Evolutionary conservation across 805 yeast genomes (phyloP).

Genomic region (Ogataea philodendri): DNA sequence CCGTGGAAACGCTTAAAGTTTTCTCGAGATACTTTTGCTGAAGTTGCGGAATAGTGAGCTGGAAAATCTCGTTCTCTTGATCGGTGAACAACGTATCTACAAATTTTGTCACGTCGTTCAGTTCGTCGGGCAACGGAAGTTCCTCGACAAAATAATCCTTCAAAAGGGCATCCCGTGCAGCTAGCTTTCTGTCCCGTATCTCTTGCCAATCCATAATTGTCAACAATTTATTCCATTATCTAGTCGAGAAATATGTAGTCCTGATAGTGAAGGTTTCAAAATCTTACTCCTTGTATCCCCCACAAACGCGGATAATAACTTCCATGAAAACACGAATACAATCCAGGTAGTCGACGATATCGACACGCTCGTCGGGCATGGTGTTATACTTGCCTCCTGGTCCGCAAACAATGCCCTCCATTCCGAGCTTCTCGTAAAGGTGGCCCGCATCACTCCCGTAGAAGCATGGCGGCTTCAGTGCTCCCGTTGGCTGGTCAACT

Average conservation of each 20-base stretch:
- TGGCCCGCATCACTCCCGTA: conserved; percentile 30
- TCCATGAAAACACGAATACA: conserved; percentile 26
- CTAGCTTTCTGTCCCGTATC: conserved; percentile 7
- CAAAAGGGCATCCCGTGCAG: conserved; percentile 3
- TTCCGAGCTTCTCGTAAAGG: conserved; percentile 23
- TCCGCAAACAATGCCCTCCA: conserved; percentile 29
- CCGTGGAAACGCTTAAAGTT: conserved; percentile 42
- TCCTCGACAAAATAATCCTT: conserved; percentile 1
- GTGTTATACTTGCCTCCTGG: conserved; percentile 30
- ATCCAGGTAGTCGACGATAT: conserved; percentile 25
- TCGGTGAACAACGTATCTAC: conserved; percentile 32
- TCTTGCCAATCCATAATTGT: conserved; percentile 11
- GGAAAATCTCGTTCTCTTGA: conserved; percentile 41
- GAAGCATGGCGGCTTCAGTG: conserved; percentile 27
- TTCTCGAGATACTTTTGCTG: conserved; percentile 18
- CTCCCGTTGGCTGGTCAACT: conserved; percentile 27
- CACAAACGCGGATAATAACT: conserved; percentile 24
- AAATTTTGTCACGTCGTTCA: conserved; percentile 5
- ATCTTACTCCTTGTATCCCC: conserved; percentile 20
- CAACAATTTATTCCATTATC: background rate
- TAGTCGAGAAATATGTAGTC: background rate
- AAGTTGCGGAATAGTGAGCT: conserved; percentile 8
- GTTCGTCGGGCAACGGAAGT: conserved; percentile 8
- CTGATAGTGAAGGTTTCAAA: conserved; percentile 6
- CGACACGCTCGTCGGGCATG: conserved; percentile 29